Percentiles rank a stretch among this genome's conserved stretches.
These are phyloP conservation scores for Cyberlindnera xishuangbannaensis DNA, from an alignment of 805 yeast genomes.

Conservation along the genomic window DNA sequence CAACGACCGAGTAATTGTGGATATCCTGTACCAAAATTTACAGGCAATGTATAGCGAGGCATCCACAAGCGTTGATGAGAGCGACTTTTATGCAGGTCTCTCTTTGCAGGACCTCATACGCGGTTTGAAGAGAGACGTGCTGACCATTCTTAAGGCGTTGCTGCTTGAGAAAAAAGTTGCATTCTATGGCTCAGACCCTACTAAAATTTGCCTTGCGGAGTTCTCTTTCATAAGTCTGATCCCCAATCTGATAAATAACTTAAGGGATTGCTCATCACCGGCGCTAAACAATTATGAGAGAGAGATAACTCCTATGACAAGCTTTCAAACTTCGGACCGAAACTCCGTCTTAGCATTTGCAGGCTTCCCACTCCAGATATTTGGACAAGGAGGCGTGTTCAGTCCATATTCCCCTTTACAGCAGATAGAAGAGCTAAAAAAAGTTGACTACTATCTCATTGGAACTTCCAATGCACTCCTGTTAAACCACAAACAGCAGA, in stretches of 20 bases:
- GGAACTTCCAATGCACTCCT: slow-evolving; percentile 88
- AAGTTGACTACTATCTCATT: slow-evolving; percentile 60
- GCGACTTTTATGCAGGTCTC: slow-evolving; percentile 68
- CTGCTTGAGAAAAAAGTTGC: slow-evolving; percentile 69
- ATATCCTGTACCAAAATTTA: slow-evolving; percentile 63
- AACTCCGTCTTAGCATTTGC: slow-evolving; percentile 69
- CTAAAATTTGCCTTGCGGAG: slow-evolving; percentile 73
- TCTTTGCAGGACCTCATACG: slow-evolving; percentile 59
- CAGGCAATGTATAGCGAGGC: slow-evolving; percentile 34
- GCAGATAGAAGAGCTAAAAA: slow-evolving; percentile 69
- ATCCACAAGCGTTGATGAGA: slow-evolving; percentile 34
- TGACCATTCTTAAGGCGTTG: slow-evolving; percentile 70
- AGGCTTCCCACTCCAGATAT: slow-evolving; percentile 84
- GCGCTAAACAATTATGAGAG: slow-evolving; percentile 47
- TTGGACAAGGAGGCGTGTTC: slow-evolving; percentile 82
- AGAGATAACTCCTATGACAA: slow-evolving; percentile 49
- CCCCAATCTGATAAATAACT: slow-evolving; percentile 68
- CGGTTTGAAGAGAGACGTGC: slow-evolving; percentile 49
- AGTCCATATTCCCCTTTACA: slow-evolving; percentile 93
- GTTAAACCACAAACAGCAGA: slow-evolving; percentile 52
- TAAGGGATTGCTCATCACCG: slow-evolving; percentile 81
- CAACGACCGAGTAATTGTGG: slow-evolving; percentile 60
- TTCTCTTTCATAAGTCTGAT: slow-evolving; percentile 78
- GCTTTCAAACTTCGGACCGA: slow-evolving; percentile 73
- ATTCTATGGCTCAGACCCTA: slow-evolving; percentile 76